These are phyloP conservation scores for Phytophthora melonis DNA, from an alignment of 352 stramenopile species.

Conservation along the genomic window DNA sequence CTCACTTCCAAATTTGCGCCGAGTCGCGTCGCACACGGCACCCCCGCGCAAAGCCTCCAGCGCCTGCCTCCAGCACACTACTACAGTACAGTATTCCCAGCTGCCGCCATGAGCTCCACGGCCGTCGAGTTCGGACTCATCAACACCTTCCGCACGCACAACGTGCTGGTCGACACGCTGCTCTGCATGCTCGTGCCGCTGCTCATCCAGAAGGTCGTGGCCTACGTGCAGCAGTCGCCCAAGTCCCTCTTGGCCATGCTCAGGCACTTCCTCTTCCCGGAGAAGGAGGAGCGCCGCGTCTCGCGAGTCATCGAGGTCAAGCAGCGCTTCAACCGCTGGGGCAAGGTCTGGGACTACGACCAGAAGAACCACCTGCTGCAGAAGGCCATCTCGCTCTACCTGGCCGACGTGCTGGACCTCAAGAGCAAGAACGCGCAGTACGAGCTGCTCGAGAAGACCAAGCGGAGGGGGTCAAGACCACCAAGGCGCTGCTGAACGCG, in stretches of 20 bases:
- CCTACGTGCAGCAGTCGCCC: slow-evolving; percentile 36
- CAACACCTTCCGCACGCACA: slow-evolving; percentile 61
- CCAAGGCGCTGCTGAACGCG: slow-evolving; percentile 37
- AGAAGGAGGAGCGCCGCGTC: slow-evolving; percentile 31
- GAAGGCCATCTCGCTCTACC: slow-evolving; percentile 60
- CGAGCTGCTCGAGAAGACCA: slow-evolving; percentile 56
- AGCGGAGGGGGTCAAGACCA: slow-evolving; percentile 23
- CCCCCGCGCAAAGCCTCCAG: not conserved
- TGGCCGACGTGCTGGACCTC: slow-evolving; percentile 53
- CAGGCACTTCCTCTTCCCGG: slow-evolving; percentile 20
- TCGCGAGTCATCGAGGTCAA: slow-evolving; percentile 49
- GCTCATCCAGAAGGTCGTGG: slow-evolving; percentile 53
- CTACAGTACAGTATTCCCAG: not conserved
- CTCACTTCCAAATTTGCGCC: slow-evolving; percentile 28
- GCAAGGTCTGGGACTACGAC: slow-evolving; percentile 52
- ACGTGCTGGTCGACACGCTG: slow-evolving; percentile 62
- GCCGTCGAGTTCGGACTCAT: slow-evolving; percentile 60
- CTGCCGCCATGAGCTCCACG: slow-evolving; percentile 46
- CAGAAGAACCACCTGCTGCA: slow-evolving; percentile 62
- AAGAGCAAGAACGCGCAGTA: slow-evolving; percentile 52
- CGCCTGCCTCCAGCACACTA: not conserved
- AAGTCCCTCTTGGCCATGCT: slow-evolving; percentile 30
- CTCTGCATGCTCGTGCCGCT: slow-evolving; percentile 67
- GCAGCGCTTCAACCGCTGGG: slow-evolving; percentile 47
- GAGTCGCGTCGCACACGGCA: slow-evolving; percentile 6